These are phyloP conservation scores for Kalaharituber pfeilii DNA, from an alignment of 2,329 filamentous ascomycete species.

Conservation along the genomic window DNA sequence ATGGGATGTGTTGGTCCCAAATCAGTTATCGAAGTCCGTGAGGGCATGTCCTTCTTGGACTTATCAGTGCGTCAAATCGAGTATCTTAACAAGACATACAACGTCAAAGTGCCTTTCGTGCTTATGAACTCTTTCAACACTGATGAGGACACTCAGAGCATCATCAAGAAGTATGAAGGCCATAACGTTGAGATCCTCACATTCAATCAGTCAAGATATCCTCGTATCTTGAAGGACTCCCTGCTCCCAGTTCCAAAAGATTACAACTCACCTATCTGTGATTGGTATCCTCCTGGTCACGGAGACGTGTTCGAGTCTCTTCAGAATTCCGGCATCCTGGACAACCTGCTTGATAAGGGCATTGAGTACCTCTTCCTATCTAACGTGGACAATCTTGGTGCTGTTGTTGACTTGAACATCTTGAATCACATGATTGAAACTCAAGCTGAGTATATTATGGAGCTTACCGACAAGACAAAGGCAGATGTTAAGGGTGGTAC, in stretches of 20 bases:
- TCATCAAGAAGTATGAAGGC: constrained; percentile 99
- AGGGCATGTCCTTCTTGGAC: constrained; percentile 99
- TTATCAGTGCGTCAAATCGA: constrained; percentile 97
- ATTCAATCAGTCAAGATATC: constrained; percentile 99
- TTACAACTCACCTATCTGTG: constrained; percentile 69
- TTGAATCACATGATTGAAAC: constrained; percentile 99
- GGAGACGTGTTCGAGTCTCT: constrained; percentile 99
- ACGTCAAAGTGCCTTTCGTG: constrained; percentile 92
- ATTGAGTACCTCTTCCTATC: constrained; percentile 98
- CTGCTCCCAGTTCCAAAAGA: constrained; percentile 87
- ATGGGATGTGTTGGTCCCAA: constrained; percentile 99
- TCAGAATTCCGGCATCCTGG: constrained; percentile 96
- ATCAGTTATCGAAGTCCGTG: constrained; percentile 97
- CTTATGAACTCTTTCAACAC: constrained; percentile 99
- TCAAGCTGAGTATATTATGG: constrained; percentile 97
- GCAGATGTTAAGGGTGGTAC: constrained; percentile 99
- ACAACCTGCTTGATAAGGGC: constrained; percentile 85
- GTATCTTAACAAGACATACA: constrained; percentile 95
- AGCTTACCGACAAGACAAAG: constrained; percentile 99
- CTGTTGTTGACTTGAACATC: constrained; percentile 93
- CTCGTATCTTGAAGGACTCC: constrained; percentile 95
- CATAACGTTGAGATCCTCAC: constrained; percentile 99
- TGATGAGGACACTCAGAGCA: constrained; percentile 89
- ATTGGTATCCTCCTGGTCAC: constrained; percentile 98
- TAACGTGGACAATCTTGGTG: constrained; percentile 96